Percentiles rank a stretch among this genome's conserved stretches.
phyloP scores from a whole-genome alignment of 2,329 filamentous ascomycete genomes.

The Blastomyces silverae region DNA sequence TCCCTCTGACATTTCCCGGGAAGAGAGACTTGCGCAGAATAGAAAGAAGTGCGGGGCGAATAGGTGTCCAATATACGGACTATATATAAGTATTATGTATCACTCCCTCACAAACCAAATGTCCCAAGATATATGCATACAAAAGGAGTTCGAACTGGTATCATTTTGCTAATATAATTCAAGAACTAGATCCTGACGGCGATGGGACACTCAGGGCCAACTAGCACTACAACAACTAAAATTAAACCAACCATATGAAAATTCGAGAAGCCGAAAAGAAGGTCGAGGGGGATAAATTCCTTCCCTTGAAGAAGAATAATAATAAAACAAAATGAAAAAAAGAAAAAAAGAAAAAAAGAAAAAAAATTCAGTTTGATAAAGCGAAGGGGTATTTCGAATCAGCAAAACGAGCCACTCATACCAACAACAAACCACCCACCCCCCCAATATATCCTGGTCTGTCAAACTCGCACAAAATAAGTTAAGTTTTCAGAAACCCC shows the following conservation, averaged over 20 bases:
- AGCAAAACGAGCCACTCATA: not conserved
- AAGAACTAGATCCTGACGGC: not conserved
- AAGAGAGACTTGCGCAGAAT: not conserved
- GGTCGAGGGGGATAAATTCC: not conserved
- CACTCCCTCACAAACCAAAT: not conserved
- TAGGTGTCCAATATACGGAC: not conserved
- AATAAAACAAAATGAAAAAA: not conserved
- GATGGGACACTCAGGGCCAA: not conserved
- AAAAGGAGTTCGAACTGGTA: not conserved
- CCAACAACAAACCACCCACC: not conserved
- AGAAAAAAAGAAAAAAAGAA: not conserved
- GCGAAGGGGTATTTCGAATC: not conserved
- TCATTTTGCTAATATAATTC: not conserved
- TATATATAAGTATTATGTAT: not conserved
- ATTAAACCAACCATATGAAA: not conserved
- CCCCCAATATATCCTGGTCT: not conserved
- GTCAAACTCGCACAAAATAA: not conserved
- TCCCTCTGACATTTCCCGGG: not conserved
- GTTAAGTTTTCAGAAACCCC: not conserved
- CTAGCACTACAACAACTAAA: not conserved
- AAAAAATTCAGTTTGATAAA: not conserved
- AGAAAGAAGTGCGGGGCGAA: not conserved
- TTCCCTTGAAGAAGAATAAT: too few species aligned
- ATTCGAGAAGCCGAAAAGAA: not conserved
- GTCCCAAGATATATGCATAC: not conserved